Base-by-base conservation (phyloP, 2,329 filamentous ascomycete genomes). In the Ophiocordyceps camponoti-rufipedis region DNA sequence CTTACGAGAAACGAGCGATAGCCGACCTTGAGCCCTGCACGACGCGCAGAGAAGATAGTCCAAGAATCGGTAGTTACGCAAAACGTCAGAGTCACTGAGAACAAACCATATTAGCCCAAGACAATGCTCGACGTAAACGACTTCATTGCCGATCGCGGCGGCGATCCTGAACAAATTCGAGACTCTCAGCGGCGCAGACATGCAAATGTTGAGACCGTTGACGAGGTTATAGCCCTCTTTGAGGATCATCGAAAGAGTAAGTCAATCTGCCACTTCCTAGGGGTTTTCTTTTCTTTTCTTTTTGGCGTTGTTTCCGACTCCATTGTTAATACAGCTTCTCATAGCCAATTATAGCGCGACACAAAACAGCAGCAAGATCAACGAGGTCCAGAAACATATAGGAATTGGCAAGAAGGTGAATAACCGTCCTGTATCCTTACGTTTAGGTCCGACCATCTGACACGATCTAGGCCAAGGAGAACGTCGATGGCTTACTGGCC, bases 81-180 rank as follows among this genome's bases (percentile, higher is more conserved):
- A n/a, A n/a, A n/a, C n/a, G n/a, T n/a, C n/a, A n/a, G n/a, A 23
- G 23, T 23, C 23, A 23, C 2, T n/a, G 7, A 38, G 13, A 16
- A 38, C 4, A 6, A n/a, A 13, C 33, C 3, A 38, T 6, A 8
- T 16, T 13, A n/a, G 7, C 4, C 6, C 33, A 6, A 12, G 5
- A 28, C 39, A 32, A 86, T 86, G 82, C 71, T 86, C 53, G 84
- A 88, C 68, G 71, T 86, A 46, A 71, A 75, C 54, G 83, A 88
- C 59, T 86, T 89, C 60, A 81, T 89, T 57, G 66, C 75, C 60
- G 86, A 95, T 64, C 83, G 87, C 55, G 91, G 89, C 53, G 91
- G 91, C 55, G 78, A 96, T 66, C 85, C 87, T 14, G 82, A 94
- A 59, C 81, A 80, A 68, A 91, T 98, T 64, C 83, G 84, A 62